A percentile compares a stretch with the other conserved stretches of the same genome.
These are phyloP conservation scores for Phragmites australis DNA, from an alignment of 176 grass and related monocot species.

Conservation along the genomic window DNA sequence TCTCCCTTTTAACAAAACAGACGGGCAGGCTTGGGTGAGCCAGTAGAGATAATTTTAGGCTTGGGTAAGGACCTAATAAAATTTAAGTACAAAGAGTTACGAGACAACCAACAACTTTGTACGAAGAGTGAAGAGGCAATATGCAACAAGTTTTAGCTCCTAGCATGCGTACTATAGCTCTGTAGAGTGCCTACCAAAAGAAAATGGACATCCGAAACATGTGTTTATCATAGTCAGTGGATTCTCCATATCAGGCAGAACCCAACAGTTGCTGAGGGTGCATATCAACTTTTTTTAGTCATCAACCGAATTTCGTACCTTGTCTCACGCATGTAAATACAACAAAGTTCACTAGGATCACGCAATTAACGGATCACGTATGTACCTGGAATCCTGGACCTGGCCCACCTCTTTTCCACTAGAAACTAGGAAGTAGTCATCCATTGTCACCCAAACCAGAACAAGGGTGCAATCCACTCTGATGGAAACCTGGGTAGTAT, in stretches of 20 bases:
- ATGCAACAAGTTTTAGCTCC: neutral
- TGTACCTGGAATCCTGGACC: constrained; percentile 1
- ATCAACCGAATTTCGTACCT: neutral
- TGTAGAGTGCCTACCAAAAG: no score
- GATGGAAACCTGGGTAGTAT: constrained; percentile 14
- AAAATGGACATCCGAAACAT: neutral
- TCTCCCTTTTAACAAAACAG: no score
- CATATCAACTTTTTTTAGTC: neutral
- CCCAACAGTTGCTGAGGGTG: no score
- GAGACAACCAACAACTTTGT: neutral
- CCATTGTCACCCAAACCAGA: neutral
- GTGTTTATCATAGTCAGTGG: neutral
- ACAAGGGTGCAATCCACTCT: neutral
- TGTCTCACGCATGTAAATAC: neutral
- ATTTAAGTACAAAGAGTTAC: no score
- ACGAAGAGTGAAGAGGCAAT: neutral
- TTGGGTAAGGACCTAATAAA: no score
- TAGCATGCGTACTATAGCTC: no score
- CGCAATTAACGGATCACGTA: neutral
- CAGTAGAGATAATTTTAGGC: no score
- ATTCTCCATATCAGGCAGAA: neutral
- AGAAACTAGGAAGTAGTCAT: neutral
- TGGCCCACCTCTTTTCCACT: neutral
- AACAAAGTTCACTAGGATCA: neutral
- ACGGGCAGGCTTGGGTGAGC: no score